Conservation (phyloP, 106 monocot species). For the Allium fistulosum region DNA sequence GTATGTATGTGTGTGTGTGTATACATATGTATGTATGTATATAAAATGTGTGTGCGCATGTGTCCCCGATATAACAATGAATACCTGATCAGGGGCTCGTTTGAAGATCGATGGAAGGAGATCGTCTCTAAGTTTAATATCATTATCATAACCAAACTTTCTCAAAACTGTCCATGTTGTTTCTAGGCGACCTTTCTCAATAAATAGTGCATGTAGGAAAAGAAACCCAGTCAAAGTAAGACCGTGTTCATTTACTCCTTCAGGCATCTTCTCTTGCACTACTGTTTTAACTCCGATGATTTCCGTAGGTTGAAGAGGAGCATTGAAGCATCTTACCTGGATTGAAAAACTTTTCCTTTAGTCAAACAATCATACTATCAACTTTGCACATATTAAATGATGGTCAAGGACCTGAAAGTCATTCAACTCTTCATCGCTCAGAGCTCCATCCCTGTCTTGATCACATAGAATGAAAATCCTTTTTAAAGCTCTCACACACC, state of each 20-base stretch:
- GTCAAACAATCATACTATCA: no score
- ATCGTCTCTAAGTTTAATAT: constrained; percentile 83
- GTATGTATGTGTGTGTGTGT: no score
- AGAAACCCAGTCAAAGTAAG: constrained; percentile 96
- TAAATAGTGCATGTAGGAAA: constrained; percentile 95
- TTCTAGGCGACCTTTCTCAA: constrained; percentile 94
- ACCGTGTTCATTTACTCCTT: constrained; percentile 83
- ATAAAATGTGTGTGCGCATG: no score
- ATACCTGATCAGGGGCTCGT: constrained; percentile 84
- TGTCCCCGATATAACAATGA: background rate
- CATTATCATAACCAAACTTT: constrained; percentile 95
- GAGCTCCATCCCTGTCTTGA: constrained; percentile 85
- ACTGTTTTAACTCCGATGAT: constrained; percentile 88
- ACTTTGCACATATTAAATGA: no score
- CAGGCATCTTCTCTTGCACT: constrained; percentile 97
- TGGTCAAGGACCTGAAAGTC: constrained; percentile 72
- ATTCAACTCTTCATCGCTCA: constrained; percentile 88
- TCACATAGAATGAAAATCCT: constrained; percentile 97
- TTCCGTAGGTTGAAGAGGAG: constrained; percentile 86
- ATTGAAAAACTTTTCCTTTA: background rate
- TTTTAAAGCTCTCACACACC: constrained; percentile 88
- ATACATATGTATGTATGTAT: no score
- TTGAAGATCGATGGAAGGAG: constrained; percentile 70
- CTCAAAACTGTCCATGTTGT: constrained; percentile 96
- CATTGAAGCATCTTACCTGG: constrained; percentile 95